A percentile compares a stretch with the other conserved stretches of the same genome.
These are phyloP conservation scores for Nidularia pulvinata DNA, from an alignment of 768 basidiomycete species.

Conservation along the genomic window DNA sequence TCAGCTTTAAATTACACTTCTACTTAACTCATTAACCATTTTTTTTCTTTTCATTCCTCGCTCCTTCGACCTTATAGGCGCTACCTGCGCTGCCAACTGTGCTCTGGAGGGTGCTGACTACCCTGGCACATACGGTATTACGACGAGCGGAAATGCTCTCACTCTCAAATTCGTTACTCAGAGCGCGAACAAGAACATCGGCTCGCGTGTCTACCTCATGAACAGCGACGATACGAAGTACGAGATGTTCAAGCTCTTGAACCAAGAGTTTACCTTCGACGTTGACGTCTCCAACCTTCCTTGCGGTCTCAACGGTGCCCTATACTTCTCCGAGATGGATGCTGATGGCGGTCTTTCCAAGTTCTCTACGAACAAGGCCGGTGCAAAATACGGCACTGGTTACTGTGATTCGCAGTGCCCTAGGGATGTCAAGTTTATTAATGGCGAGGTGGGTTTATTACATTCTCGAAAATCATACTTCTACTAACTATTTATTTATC, in stretches of 20 bases:
- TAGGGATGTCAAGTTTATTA: conserved; percentile 51
- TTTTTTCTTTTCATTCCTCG: too few species aligned
- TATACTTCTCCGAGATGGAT: conserved; percentile 47
- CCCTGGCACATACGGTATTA: conserved; percentile 41
- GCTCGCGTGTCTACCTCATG: conserved; percentile 42
- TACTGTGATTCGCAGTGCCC: conserved; percentile 43
- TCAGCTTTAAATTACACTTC: too few species aligned
- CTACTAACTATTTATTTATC: neutral
- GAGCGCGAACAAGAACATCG: conserved; percentile 23
- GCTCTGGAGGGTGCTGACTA: conserved; percentile 37
- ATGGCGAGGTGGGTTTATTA: conserved; percentile 34
- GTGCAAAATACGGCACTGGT: conserved; percentile 30
- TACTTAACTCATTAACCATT: too few species aligned
- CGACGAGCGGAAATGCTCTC: conserved; percentile 33
- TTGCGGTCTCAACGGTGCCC: conserved; percentile 21
- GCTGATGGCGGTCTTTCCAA: conserved; percentile 42
- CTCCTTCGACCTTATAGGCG: too few species aligned
- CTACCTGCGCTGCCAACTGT: conserved; percentile 36
- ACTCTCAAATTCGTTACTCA: conserved; percentile 39
- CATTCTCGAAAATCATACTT: neutral
- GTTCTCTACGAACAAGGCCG: conserved; percentile 46
- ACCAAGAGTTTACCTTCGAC: conserved; percentile 54
- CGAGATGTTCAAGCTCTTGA: conserved; percentile 31
- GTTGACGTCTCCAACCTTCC: conserved; percentile 50
- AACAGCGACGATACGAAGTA: conserved; percentile 29